A percentile compares a stretch with the other conserved stretches of the same genome.
Evolutionary conservation across 2,329 filamentous ascomycete species (phyloP).

Genomic region (Hypoxylon sp.): DNA sequence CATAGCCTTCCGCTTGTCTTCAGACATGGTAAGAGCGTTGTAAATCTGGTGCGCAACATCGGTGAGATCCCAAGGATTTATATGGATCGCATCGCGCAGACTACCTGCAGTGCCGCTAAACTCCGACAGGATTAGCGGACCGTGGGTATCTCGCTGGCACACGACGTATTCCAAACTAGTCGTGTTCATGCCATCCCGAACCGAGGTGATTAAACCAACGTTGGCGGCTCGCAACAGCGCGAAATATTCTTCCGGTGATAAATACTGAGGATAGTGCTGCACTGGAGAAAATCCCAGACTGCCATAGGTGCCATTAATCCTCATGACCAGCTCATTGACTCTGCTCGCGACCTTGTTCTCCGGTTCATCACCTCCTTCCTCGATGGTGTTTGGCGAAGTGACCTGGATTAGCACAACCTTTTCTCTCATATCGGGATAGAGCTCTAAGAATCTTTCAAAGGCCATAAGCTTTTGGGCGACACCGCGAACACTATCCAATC

Average conservation of each 20-base stretch:
- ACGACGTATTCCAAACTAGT: slow-evolving; percentile 95
- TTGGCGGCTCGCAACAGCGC: slow-evolving; percentile 91
- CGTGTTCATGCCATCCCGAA: slow-evolving; percentile 98
- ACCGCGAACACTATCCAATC: slow-evolving; percentile 92
- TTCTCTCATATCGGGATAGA: slow-evolving; percentile 91
- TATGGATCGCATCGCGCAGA: slow-evolving; percentile 88
- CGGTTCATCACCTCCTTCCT: slow-evolving; percentile 81
- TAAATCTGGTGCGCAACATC: slow-evolving; percentile 89
- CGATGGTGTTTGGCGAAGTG: slow-evolving; percentile 86
- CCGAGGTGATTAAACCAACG: slow-evolving; percentile 93
- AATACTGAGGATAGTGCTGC: slow-evolving; percentile 94
- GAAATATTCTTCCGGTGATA: slow-evolving; percentile 92
- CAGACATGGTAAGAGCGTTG: slow-evolving; percentile 82
- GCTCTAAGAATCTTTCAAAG: slow-evolving; percentile 91
- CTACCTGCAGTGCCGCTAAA: slow-evolving; percentile 95
- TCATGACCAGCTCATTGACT: slow-evolving; percentile 90
- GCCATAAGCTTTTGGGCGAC: slow-evolving; percentile 97
- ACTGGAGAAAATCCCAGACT: slow-evolving; percentile 91
- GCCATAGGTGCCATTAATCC: slow-evolving; percentile 92
- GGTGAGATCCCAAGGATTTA: slow-evolving; percentile 94
- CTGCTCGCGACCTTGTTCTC: slow-evolving; percentile 88
- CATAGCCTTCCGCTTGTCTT: slow-evolving; percentile 75
- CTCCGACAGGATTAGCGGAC: slow-evolving; percentile 93
- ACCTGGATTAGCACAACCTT: slow-evolving; percentile 96
- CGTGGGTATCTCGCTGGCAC: slow-evolving; percentile 88